Evolutionary conservation across 495 filamentous ascomycete species (phyloP), one percentile per base, ranked within the genome.

Genomic region (Stereocaulon alpinum): DNA sequence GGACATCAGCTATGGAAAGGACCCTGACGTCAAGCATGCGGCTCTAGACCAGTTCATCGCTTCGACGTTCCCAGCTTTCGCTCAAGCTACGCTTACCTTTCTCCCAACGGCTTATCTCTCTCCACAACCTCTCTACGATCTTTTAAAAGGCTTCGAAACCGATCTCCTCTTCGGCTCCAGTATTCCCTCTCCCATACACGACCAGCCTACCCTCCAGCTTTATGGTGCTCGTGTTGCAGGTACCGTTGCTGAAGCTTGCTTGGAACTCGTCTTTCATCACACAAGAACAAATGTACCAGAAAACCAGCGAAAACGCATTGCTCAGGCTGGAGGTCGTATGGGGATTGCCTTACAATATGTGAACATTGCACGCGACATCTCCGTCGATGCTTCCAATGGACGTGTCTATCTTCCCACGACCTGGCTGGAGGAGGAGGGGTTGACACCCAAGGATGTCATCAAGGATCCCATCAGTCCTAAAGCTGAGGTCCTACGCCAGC

Each of bases 321-420:
- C 80, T 3, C 55, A 68, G 10, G 76, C 82, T 6, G 82, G 81
- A 7, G 68, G 72, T 6, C 73, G 71, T 2, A 87, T 87, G 85
- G 85, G 85, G 0, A 73, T 82, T 44, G 83, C 85, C 18, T 68
- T 88, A 32, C 85, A 88, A 61, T 86, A 82, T 62, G 76, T 87
- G 55, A 88, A 87, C 59, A 86, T 88, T 60, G 81, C 85, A 29
- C 81, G 85, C 9, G 85, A 88, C 61, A 82, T 87, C 22, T 59
- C 67, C 10, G 79, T 80, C 6, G 85, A 87, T 66, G 80, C 85
- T 1, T 66, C 65, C 10, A 81, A 84, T 41, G 72, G 72, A 0
- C 76, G 85, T 6, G 82, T 85, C 6, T 88, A 88, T 64, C 56
- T 87, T 5, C 85, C 85, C 0, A 72, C 72, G 0, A 68, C 59